Conservation (phyloP, 192 early-diverging fungal species). For the Coemansia asiatica region DNA sequence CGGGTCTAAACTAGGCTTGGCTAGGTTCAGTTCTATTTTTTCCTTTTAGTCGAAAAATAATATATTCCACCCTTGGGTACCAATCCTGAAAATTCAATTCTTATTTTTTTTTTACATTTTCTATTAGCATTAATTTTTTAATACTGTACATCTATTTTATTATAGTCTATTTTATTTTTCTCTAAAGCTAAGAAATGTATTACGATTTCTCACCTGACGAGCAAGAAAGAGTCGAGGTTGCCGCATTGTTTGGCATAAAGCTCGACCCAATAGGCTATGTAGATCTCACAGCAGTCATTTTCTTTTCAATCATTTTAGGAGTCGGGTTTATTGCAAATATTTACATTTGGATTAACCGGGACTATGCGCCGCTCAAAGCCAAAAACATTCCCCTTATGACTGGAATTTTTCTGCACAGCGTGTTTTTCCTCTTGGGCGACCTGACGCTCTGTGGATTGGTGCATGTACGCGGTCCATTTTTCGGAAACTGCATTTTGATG, state of each 20-base stretch:
- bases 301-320: constrained; percentile 20
- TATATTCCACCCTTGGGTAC: too few species aligned
- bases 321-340: constrained; percentile 37
- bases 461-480: constrained; percentile 35
- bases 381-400: constrained; percentile 57
- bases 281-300: constrained; percentile 26
- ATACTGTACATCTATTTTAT: neutral
- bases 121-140: neutral
- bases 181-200: constrained; percentile 26
- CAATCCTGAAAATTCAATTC: too few species aligned
- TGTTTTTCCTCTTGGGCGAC: constrained; percentile 54
- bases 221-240: constrained; percentile 30
- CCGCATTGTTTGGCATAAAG: constrained; percentile 33
- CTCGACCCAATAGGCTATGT: constrained; percentile 37
- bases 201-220: constrained; percentile 38
- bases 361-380: constrained; percentile 55
- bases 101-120: too few species aligned
- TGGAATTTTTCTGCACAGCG: constrained; percentile 39
- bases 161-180: too few species aligned
- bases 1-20: too few species aligned
- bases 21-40: too few species aligned
- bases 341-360: constrained; percentile 45
- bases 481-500: constrained; percentile 49
- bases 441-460: constrained; percentile 48
- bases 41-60: too few species aligned